Conservation (phyloP, 352 stramenopile species). For the Phytophthora sansomeana region DNA sequence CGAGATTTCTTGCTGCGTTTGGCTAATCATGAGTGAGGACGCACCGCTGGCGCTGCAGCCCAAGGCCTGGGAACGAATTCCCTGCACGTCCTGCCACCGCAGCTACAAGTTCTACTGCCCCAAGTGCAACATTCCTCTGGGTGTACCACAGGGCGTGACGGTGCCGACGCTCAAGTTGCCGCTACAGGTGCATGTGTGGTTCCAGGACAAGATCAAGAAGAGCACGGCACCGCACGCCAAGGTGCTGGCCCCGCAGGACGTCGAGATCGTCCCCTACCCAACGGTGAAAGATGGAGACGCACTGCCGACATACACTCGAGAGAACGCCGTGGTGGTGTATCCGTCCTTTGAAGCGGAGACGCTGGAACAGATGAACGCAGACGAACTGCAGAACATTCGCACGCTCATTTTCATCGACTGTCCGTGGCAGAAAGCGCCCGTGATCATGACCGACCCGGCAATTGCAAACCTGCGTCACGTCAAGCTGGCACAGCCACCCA, state of each 20-base stretch:
- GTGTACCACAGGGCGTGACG: conserved; percentile 51
- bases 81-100: conserved; percentile 70
- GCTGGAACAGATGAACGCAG: conserved; percentile 59
- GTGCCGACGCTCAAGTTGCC: conserved; percentile 72
- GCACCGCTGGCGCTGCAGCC: conserved; percentile 4
- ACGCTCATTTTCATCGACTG: conserved; percentile 90
- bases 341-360: conserved; percentile 76
- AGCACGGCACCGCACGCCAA: conserved; percentile 90
- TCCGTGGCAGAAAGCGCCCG: conserved; percentile 86
- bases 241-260: conserved; percentile 72
- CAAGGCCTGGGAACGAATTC: conserved; percentile 60
- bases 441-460: conserved; percentile 69
- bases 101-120: conserved; percentile 92
- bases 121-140: conserved; percentile 70
- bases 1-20: neutral
- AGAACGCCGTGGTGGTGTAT: conserved; percentile 82
- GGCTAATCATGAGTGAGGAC: conserved; percentile 6
- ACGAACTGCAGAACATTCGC: conserved; percentile 65
- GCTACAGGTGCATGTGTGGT: conserved; percentile 86
- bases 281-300: conserved; percentile 29
- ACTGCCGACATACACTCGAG: conserved; percentile 58
- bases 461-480: conserved; percentile 71
- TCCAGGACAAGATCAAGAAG: conserved; percentile 91
- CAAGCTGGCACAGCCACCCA: conserved; percentile 78
- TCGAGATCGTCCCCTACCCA: conserved; percentile 74